These are phyloP conservation scores for Rhizoctonia solani DNA, from an alignment of 1,284 basidiomycete genomes.

Conservation along the genomic window DNA sequence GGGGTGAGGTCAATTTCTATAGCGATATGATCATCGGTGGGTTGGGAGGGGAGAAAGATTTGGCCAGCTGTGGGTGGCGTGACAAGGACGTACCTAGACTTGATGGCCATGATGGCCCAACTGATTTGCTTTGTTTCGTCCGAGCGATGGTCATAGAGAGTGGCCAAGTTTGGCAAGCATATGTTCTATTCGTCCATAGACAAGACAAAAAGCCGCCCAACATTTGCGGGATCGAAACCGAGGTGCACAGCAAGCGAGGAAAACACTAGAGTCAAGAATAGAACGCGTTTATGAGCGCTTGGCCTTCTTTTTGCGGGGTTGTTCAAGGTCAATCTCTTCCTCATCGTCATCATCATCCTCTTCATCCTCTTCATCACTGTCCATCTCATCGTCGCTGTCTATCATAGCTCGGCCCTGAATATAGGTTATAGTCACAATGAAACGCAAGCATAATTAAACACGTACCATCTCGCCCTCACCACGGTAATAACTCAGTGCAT, in stretches of 20 bases:
- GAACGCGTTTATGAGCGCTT: slow-evolving; percentile 1
- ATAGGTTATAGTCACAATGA: background rate
- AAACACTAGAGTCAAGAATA: background rate
- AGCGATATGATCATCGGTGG: too few relatives aligned
- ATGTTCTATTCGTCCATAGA: too few relatives aligned
- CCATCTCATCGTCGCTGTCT: slow-evolving; percentile 25
- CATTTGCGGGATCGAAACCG: background rate
- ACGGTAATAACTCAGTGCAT: slow-evolving; percentile 76
- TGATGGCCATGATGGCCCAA: too few relatives aligned
- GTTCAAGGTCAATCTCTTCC: slow-evolving; percentile 27
- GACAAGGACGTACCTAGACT: too few relatives aligned
- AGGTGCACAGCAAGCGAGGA: background rate
- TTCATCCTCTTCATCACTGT: slow-evolving; percentile 23
- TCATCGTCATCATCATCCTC: slow-evolving; percentile 26
- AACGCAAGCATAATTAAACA: background rate
- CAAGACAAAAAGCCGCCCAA: background rate
- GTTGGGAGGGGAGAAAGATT: too few relatives aligned
- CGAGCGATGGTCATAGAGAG: too few relatives aligned
- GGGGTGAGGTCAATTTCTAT: too few relatives aligned
- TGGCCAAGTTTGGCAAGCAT: too few relatives aligned
- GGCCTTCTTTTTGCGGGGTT: slow-evolving; percentile 27
- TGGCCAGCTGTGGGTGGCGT: too few relatives aligned
- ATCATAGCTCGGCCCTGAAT: slow-evolving; percentile 8
- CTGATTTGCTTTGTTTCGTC: too few relatives aligned
- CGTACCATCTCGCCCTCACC: slow-evolving; percentile 54